Evolutionary conservation across 192 early-diverging fungal genomes (phyloP).

Genomic region (Gigaspora rosea): DNA sequence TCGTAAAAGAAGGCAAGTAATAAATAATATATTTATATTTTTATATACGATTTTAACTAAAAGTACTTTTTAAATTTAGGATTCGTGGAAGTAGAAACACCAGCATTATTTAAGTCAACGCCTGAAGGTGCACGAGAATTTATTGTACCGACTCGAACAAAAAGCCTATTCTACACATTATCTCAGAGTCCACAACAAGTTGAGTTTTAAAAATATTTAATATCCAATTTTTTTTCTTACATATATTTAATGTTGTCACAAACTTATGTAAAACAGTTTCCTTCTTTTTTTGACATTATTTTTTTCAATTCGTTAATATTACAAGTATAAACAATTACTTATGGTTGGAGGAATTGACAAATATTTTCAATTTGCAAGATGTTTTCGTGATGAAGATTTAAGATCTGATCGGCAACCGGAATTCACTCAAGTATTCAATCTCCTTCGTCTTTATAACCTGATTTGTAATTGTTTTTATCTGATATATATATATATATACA

Average conservation of each 20-base stretch:
- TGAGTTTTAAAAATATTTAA: neutral
- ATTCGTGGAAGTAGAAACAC: constrained; percentile 93
- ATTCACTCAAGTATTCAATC: constrained; percentile 77
- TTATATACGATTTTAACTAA: neutral
- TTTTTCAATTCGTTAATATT: neutral
- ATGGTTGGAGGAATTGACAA: constrained; percentile 89
- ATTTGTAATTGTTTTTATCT: neutral
- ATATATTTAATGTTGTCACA: neutral
- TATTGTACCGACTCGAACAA: constrained; percentile 83
- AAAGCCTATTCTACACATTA: constrained; percentile 79
- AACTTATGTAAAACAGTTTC: neutral
- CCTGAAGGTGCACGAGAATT: constrained; percentile 94
- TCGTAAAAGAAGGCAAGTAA: constrained; percentile 58
- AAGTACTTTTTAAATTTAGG: constrained; percentile 34
- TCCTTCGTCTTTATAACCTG: neutral
- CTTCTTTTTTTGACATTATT: neutral
- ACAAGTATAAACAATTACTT: constrained; percentile 88
- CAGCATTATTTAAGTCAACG: constrained; percentile 86
- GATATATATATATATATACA: neutral
- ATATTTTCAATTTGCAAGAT: constrained; percentile 92
- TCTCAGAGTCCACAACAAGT: constrained; percentile 90
- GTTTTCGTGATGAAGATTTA: constrained; percentile 89
- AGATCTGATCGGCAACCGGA: constrained; percentile 90
- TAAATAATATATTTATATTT: constrained; percentile 5
- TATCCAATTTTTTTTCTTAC: neutral